Base-by-base conservation (phyloP, 805 yeast genomes). In the Candida adriatica region DNA sequence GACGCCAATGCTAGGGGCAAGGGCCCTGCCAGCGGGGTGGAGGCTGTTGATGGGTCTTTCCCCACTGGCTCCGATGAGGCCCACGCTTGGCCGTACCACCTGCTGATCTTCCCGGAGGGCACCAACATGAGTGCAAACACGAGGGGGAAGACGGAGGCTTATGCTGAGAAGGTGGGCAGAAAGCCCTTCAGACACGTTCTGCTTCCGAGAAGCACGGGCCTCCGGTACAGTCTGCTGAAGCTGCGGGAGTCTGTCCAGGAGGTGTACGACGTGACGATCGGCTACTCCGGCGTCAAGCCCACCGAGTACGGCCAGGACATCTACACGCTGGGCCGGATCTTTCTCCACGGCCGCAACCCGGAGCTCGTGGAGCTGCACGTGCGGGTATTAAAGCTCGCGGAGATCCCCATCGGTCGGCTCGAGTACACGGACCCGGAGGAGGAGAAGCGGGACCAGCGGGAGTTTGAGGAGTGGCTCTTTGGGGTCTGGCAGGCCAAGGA, bases 71-170 rank as follows among this genome's bases (percentile, higher is more conserved):
- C 34, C 11, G 30, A 45, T 31, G 16, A 32, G 46, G 7, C 48
- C 57, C 14, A 58, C 66, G 43, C 52, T 6, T 69, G 74, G 73
- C 79, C 82, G 4, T 77, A 79, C 41, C 75, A 80, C 66, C 55
- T 92, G 27, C 58, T 88, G 15, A 55, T 92, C 17, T 92, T 81
- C 58, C 98, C 98, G 2, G 98, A 92, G 56, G 98, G 98, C 5
- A 92, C 98, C 0, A 92, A 86, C 37, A 59, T 82, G 33, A 77
- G 92, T 23, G 66, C 64, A 5, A 68, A 73, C 38, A 85, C 95
- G 2, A 66, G 73, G 29, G 58, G 46, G 4, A 70, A 72, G 36
- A 74, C 88, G 7, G 64, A 62, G 13, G 62, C 53, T 6, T 92
- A 63, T 56, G 80, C 86, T 14, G 57, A 53, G 6, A 71, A 76